Conservation (phyloP, 768 basidiomycete genomes). For the Panaeolus papilionaceus region DNA sequence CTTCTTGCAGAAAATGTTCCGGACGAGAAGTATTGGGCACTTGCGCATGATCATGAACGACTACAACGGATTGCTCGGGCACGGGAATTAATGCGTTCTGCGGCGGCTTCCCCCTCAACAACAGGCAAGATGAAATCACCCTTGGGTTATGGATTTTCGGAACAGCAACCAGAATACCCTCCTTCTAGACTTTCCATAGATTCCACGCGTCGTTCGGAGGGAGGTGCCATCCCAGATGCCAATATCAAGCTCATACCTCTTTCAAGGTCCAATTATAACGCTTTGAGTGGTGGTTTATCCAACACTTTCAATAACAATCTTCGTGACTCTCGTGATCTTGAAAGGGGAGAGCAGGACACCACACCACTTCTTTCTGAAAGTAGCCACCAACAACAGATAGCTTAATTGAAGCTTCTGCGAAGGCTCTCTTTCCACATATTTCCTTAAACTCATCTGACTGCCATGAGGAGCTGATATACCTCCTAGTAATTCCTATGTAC, state of each 20-base stretch:
- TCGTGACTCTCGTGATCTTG: background rate
- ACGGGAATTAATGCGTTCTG: background rate
- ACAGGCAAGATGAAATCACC: slow-evolving; percentile 1
- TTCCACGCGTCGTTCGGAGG: too few species aligned
- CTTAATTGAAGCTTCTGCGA: background rate
- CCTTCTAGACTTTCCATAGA: background rate
- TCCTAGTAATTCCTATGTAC: too few species aligned
- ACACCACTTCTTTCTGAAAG: slow-evolving; percentile 1
- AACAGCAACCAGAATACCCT: background rate
- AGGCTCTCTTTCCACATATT: background rate
- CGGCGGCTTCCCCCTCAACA: background rate
- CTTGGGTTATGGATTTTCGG: slow-evolving; percentile 2
- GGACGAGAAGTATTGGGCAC: background rate
- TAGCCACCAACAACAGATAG: background rate
- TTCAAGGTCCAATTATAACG: background rate
- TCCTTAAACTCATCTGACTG: too few species aligned
- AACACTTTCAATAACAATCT: background rate
- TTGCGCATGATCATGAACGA: slow-evolving; percentile 2
- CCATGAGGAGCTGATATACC: too few species aligned
- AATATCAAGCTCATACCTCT: background rate
- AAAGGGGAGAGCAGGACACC: background rate
- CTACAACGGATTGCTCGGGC: background rate
- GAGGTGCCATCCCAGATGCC: background rate
- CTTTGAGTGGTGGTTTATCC: background rate
- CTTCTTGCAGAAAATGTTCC: background rate